Evolutionary conservation across 1,284 basidiomycete genomes (phyloP).

Genomic region (Thelephora terrestris): DNA sequence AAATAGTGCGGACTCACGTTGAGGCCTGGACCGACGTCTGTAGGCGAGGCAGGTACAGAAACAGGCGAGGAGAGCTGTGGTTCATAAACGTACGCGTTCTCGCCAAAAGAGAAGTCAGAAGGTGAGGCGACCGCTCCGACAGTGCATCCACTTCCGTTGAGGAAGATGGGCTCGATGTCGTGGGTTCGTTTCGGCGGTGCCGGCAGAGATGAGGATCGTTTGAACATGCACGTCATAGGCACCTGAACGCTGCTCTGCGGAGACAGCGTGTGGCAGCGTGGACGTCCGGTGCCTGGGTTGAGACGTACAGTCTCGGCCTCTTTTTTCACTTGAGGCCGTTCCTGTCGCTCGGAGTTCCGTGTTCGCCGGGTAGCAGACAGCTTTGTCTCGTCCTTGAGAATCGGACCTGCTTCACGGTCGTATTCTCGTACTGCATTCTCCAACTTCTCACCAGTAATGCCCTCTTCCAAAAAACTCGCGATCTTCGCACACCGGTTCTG

Average conservation of each 20-base stretch:
- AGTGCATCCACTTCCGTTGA: neutral
- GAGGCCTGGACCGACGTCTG: constrained; percentile 8
- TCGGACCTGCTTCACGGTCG: constrained; percentile 15
- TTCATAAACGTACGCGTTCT: neutral
- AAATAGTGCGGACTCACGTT: constrained; percentile 5
- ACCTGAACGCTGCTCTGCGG: constrained; percentile 30
- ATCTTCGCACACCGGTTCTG: constrained; percentile 38
- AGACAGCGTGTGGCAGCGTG: constrained; percentile 20
- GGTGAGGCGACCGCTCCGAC: neutral
- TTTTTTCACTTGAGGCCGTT: neutral
- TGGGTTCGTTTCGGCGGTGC: constrained; percentile 22
- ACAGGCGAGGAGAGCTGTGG: constrained; percentile 8
- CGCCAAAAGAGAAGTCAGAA: neutral
- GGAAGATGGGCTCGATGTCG: constrained; percentile 1
- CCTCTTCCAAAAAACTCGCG: constrained; percentile 39
- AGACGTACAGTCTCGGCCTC: constrained; percentile 5
- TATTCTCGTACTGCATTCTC: constrained; percentile 37
- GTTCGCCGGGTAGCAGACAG: neutral
- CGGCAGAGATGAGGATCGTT: constrained; percentile 46
- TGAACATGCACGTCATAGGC: constrained; percentile 49
- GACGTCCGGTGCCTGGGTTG: constrained; percentile 12
- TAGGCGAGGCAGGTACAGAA: constrained; percentile 10
- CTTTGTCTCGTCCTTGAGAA: constrained; percentile 6
- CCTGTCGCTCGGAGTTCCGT: neutral
- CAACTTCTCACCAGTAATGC: constrained; percentile 37